Percentiles rank a stretch among this genome's conserved stretches.
Conservation (phyloP, 805 yeast genomes). For the Candida ovalis region DNA sequence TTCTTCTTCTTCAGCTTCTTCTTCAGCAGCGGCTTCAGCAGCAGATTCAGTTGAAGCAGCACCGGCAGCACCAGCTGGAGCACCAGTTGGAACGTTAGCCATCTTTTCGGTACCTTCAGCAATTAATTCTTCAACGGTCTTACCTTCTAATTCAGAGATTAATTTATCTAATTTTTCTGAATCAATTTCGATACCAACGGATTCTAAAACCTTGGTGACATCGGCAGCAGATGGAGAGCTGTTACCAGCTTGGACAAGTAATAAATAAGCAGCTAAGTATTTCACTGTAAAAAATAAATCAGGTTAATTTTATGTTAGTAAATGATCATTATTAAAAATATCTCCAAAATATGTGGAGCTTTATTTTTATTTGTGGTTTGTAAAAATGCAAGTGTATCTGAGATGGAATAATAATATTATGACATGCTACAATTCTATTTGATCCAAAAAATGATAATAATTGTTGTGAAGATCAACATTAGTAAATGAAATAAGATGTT, state of each 20-base stretch:
- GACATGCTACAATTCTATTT: too few relatives aligned
- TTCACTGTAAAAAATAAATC: conserved; percentile 47
- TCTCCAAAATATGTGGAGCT: too few relatives aligned
- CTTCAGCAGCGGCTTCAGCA: conserved; percentile 56
- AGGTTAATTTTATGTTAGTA: conserved; percentile 1
- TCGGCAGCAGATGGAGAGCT: conserved; percentile 76
- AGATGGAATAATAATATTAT: too few relatives aligned
- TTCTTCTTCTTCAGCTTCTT: conserved; percentile 46
- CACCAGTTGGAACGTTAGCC: conserved; percentile 80
- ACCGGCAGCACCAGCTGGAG: conserved; percentile 64
- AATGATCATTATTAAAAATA: too few relatives aligned
- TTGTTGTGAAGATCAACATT: too few relatives aligned
- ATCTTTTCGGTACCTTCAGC: conserved; percentile 80
- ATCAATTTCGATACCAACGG: conserved; percentile 81
- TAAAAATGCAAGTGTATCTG: too few relatives aligned
- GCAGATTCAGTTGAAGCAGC: conserved; percentile 54
- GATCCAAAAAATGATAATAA: too few relatives aligned
- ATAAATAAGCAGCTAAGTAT: conserved; percentile 91
- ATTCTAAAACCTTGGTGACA: conserved; percentile 64
- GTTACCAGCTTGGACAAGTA: conserved; percentile 85
- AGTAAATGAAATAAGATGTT: too few relatives aligned
- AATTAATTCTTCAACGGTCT: conserved; percentile 66
- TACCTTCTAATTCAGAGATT: conserved; percentile 75
- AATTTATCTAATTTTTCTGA: conserved; percentile 68
- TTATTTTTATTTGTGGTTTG: too few relatives aligned